Evolutionary conservation across 2,329 filamentous ascomycete genomes (phyloP), one percentile per base, ranked within the genome.

Genomic region (Chaetomiaceae sp.): DNA sequence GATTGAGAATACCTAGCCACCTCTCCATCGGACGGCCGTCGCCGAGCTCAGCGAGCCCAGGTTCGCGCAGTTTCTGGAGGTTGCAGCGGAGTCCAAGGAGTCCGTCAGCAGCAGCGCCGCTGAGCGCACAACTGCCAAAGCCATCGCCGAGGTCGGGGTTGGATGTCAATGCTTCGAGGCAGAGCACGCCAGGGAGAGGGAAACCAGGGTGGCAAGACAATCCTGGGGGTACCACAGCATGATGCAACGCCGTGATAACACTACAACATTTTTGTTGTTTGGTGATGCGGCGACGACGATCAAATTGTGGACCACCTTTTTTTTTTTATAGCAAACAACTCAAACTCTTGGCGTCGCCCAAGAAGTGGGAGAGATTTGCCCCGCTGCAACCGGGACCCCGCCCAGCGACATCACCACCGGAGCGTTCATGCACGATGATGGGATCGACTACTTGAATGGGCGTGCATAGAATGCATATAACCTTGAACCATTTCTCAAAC

Each of bases 51-150:
- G 49, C 52, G 5, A 59, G 57, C 16, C 57, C 57, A 16, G 38
- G 43, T 4, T 18, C 46, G 2, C 30, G 47, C 14, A 54, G 50
- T 18, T 57, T 57, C 21, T 57, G 52, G 55, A 41, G 53, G 21
- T 21, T 57, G 42, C 49, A 52, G 29, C 47, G 51, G 5, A 57
- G 55, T 14, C 57, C 55, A 6, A 43, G 40, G 37, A 55, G 36
- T 16, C 55, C 57, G 27, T n/a, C 48, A 18, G 41, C 45, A 20
- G 30, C 48, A 23, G 42, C 33, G 23, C 42, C 46, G 33, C 13
- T 49, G 44, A 58, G 57, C 52, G 45, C 44, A 16, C 48, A 57
- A 23, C 29, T 48, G 40, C 46, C 54, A 16, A 53, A 48, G 34
- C 32, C 48, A 33, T 51, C 50, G 14, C 41, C 50, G 16, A 25